Evolutionary conservation across 116 monocot genomes (phyloP).

Genomic region (Phalaenopsis hybrid): DNA sequence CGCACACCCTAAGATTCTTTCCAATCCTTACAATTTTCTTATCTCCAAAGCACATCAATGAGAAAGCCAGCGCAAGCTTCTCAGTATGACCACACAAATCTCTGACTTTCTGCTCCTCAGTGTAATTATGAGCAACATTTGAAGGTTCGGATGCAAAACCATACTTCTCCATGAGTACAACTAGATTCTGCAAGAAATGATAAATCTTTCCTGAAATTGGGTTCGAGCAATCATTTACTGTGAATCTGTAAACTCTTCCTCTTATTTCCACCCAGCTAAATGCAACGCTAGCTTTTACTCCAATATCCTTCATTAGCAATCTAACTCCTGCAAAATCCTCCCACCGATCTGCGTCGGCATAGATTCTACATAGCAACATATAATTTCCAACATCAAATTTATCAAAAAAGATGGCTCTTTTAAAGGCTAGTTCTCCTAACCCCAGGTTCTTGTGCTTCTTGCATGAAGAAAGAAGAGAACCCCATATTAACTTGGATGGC

Average conservation of each 20-base stretch:
- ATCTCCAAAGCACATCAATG: slow-evolving; percentile 5
- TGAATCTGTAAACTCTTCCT: slow-evolving; percentile 19
- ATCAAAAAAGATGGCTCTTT: slow-evolving; percentile 27
- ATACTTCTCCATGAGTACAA: slow-evolving; percentile 11
- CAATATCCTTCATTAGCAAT: slow-evolving; percentile 23
- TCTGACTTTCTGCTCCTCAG: slow-evolving; percentile 4
- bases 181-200: slow-evolving; percentile 15
- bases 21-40: neutral
- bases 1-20: too few relatives aligned
- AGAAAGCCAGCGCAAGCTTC: slow-evolving; percentile 22
- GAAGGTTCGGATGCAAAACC: slow-evolving; percentile 22
- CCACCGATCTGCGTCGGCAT: slow-evolving; percentile 24
- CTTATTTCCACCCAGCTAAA: slow-evolving; percentile 42
- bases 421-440: slow-evolving; percentile 27
- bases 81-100: slow-evolving; percentile 31
- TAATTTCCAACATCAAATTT: slow-evolving; percentile 33
- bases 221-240: too few relatives aligned
- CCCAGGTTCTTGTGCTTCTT: slow-evolving; percentile 24
- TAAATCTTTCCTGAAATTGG: slow-evolving; percentile 21
- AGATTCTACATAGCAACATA: slow-evolving; percentile 30
- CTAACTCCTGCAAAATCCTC: slow-evolving; percentile 28
- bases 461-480: slow-evolving; percentile 37
- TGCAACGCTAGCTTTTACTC: slow-evolving; percentile 24
- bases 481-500: slow-evolving; percentile 33
- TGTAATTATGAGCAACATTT: slow-evolving; percentile 10